Evolutionary conservation across 129 eudicot species (phyloP).

Genomic region (Scalesia atractyloides): DNA sequence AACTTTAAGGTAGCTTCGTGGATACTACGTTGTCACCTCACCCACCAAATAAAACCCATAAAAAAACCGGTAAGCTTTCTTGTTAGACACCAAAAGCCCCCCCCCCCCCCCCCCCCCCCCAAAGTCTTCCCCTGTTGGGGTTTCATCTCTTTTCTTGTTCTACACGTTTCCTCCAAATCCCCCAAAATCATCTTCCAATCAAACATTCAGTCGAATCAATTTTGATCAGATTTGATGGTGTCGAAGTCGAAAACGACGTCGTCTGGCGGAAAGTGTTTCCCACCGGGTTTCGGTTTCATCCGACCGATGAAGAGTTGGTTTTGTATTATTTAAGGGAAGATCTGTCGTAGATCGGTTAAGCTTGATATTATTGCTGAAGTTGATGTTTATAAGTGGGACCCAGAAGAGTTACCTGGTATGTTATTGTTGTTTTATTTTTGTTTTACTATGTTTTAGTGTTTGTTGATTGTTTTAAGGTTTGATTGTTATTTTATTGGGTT

Average conservation of each 20-base stretch:
- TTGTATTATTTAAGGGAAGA: constrained; percentile 79
- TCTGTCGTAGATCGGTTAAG: constrained; percentile 54
- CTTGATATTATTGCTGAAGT: constrained; percentile 62
- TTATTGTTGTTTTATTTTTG: neutral
- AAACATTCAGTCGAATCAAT: neutral
- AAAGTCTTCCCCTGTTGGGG: constrained; percentile 31
- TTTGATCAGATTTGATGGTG: constrained; percentile 31
- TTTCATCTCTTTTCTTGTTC: constrained; percentile 17
- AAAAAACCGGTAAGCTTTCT: constrained; percentile 12
- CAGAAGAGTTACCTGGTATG: constrained; percentile 82
- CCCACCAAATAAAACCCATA: constrained; percentile 10
- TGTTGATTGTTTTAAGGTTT: neutral
- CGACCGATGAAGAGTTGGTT: constrained; percentile 80
- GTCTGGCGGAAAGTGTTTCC: constrained; percentile 40
- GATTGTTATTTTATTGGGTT: too few relatives aligned
- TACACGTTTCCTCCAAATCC: constrained; percentile 26
- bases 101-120: too few relatives aligned
- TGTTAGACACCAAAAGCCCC: too few relatives aligned
- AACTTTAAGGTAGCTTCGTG: constrained; percentile 17
- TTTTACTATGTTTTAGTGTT: neutral
- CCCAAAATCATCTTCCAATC: neutral
- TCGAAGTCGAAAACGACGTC: constrained; percentile 31
- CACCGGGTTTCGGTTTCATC: constrained; percentile 85
- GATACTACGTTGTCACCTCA: constrained; percentile 16
- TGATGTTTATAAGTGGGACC: constrained; percentile 89